Base-by-base conservation (phyloP, 192 early-diverging fungal genomes). In the Podila horticola region DNA sequence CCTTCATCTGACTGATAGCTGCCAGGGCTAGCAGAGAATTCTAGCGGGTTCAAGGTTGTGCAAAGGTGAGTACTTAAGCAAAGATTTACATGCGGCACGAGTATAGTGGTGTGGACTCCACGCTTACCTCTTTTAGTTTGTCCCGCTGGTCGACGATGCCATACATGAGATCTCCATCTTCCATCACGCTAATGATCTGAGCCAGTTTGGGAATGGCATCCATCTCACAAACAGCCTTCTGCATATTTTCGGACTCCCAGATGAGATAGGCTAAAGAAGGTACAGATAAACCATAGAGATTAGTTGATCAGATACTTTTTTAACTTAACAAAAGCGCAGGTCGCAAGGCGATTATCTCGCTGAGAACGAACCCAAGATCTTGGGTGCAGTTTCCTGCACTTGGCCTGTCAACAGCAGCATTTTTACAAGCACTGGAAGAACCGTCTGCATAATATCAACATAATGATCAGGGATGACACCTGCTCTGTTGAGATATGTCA, bases 151-250 rank as follows among this genome's bases (percentile, higher is more conserved):
- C 85, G 19, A 79, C 79, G 8, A 83, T 77, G 30, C 77, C 79
- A 59, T 84, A 84, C n/a, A 75, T 70, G 29, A 57, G 71, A 28
- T 89, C 86, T 28, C 77, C 72, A 5, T 83, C 74, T 20, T 67
- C 62, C 83, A 82, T 73, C 59, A 83, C 65, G 34, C 85, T 82
- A 70, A 90, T 82, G 31, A 95, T 83, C 24, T 84, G 74, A 15
- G 90, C 90, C 19, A 94, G 71, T 57, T 87, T 88, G 3, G 87
- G 67, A 28, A 96, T 90, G 5, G 93, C 91, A 29, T 93, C 92
- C 28, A 89, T 90, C 51, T 96, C 94, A 81, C 90, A 84, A 0
- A 94, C 93, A 0, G 91, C 89, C 62, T 88, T 90, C 74, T 96
- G 94, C 79, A 94, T 86, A 15, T 84, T 84, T 58, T 93, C 92